Evolutionary conservation across 2,329 filamentous ascomycete genomes (phyloP).

Genomic region (Verticillium dahliae): DNA sequence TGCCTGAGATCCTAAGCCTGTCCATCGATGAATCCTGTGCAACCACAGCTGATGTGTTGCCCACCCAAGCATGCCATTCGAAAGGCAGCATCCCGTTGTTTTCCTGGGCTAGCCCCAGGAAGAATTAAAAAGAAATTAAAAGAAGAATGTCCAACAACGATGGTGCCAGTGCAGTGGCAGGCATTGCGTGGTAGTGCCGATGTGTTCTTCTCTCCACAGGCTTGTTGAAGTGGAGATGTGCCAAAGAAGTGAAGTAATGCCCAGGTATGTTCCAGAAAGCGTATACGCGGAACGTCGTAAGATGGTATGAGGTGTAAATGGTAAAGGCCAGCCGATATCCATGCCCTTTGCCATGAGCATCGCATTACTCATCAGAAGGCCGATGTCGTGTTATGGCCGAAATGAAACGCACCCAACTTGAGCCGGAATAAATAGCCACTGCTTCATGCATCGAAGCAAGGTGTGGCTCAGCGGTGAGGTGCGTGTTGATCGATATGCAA

Average conservation of each 20-base stretch:
- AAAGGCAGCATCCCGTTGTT: not conserved
- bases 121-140: not conserved
- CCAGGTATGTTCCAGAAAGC: not conserved
- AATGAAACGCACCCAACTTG: not conserved
- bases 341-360: not conserved
- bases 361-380: not conserved
- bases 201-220: conserved; percentile 13
- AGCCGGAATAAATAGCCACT: not conserved
- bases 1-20: not conserved
- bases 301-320: not conserved
- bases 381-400: not conserved
- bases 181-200: not conserved
- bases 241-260: conserved; percentile 7
- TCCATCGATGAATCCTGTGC: not conserved
- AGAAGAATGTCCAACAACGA: not conserved
- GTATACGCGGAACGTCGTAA: not conserved
- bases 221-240: conserved; percentile 16
- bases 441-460: not conserved
- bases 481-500: not conserved
- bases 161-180: not conserved
- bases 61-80: not conserved
- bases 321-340: not conserved
- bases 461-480: not conserved
- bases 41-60: not conserved
- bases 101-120: not conserved